Base-by-base conservation (phyloP, 768 basidiomycete species). In the Russula sp. region DNA sequence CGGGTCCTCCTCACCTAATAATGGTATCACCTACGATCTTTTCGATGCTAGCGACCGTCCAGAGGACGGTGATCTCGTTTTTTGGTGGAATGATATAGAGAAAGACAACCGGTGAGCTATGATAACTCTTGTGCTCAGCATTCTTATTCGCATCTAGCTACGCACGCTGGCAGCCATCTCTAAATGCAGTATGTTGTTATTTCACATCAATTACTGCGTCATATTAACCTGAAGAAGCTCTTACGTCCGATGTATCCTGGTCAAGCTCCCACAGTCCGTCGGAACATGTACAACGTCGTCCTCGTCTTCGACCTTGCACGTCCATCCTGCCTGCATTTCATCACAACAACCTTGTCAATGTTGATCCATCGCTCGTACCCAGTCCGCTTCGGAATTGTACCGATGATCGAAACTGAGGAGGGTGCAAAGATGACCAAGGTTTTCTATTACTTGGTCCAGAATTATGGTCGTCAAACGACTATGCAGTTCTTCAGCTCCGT, bases 11-110 rank as follows among this genome's bases (percentile, higher is more conserved):
- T 81, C 84, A 60, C 75, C 75, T n/a, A 79, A 76, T 42, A 74
- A 73, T 14, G 80, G 74, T 20, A 76, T 78, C 5, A 67, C 83
- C 55, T 87, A 90, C 57, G 90, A 87, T 0, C 66, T 97, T n/a
- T 87, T 96, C 60, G 97, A 98, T 72, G 88, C 93, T 1, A 93
- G 89, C 60, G 96, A 99, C 73, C 77, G 90, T 18, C 68, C 70
- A 3, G 97, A 99, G 70, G 91, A 82, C 1, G 92, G 87, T 0
- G 78, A 75, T 39, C 78, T 88, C 4, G 79, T 95, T 42, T 70
- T 86, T 0, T 98, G 90, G 83, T 90, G 88, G 87, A 99, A 98
- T 72, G 86, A 99, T 69, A 73, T 98, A 20, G 87, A 91, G 75
- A 88, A 83, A 65, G 97, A 98, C 72, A 77, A 74, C 43, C 78